phyloP scores from a whole-genome alignment of 305 asterid genomes.

The Solanum hybrid region DNA sequence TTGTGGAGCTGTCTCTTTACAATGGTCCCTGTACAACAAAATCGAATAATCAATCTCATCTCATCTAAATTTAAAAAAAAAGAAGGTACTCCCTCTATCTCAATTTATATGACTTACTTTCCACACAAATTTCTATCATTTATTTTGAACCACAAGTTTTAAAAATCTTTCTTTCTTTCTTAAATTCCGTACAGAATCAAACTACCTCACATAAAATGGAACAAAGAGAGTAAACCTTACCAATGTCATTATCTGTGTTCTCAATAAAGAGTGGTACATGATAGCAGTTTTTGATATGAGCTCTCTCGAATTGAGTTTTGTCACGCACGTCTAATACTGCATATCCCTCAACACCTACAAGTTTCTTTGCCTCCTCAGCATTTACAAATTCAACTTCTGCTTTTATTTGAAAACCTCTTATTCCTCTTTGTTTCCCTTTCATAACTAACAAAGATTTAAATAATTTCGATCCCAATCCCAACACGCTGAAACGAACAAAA shows the following conservation, averaged over 20 bases:
- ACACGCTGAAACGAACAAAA: constrained; percentile 32
- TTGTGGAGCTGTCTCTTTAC: constrained; percentile 68
- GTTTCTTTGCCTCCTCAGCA: constrained; percentile 70
- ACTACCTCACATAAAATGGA: too few species aligned
- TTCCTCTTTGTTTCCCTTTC: constrained; percentile 27
- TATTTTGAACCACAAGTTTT: too few species aligned
- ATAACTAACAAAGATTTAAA: constrained; percentile 18
- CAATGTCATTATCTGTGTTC: constrained; percentile 76
- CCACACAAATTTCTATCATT: too few species aligned
- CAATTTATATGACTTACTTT: too few species aligned
- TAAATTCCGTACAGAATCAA: too few species aligned
- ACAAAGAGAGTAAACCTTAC: constrained; percentile 13
- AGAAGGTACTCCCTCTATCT: too few species aligned
- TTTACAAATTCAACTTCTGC: constrained; percentile 63
- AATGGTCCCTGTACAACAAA: constrained; percentile 49
- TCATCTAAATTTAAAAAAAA: too few species aligned
- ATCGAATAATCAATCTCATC: not conserved
- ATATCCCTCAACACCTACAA: constrained; percentile 60
- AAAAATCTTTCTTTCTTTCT: too few species aligned
- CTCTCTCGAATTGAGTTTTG: constrained; percentile 59
- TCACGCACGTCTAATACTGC: constrained; percentile 76
- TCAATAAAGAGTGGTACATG: constrained; percentile 75
- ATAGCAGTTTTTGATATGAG: constrained; percentile 71
- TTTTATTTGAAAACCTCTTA: constrained; percentile 26
- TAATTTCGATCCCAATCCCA: constrained; percentile 13